A percentile compares a stretch with the other conserved stretches of the same genome.
Conservation (phyloP, 176 grass and related monocot genomes). For the Cymbopogon citratus region DNA sequence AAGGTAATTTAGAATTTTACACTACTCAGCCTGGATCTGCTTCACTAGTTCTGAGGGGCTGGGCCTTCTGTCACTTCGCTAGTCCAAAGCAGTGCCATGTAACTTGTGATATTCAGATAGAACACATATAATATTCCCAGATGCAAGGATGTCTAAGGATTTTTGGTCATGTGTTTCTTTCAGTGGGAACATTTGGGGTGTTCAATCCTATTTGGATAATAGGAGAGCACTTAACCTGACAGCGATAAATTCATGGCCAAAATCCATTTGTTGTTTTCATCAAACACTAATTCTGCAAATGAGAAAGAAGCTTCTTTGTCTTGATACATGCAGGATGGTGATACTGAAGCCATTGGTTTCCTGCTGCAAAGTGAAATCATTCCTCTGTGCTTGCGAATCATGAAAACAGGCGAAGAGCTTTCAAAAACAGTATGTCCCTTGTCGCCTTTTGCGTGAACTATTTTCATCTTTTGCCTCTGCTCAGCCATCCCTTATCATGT, state of each 20-base stretch:
- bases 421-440: slow-evolving; percentile 71
- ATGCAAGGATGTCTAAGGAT: not conserved
- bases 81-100: not conserved
- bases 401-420: slow-evolving; percentile 73
- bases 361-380: slow-evolving; percentile 63
- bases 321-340: slow-evolving; percentile 46
- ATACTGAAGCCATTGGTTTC: slow-evolving; percentile 54
- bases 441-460: not conserved
- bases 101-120: not conserved
- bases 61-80: not conserved
- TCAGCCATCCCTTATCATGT: not conserved
- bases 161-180: not conserved
- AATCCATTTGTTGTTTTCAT: slow-evolving; percentile 3
- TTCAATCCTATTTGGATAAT: not conserved
- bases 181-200: not conserved
- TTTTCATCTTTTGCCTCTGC: slow-evolving; percentile 13
- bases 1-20: slow-evolving; percentile 54
- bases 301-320: slow-evolving; percentile 2
- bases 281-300: slow-evolving; percentile 3
- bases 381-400: slow-evolving; percentile 61
- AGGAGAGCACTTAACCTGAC: not conserved
- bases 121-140: not conserved
- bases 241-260: not conserved
- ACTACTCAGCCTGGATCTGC: not conserved
- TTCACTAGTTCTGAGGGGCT: not conserved